Conservation (phyloP, 2,329 filamentous ascomycete species). For the Microcyclospora pomicola region DNA sequence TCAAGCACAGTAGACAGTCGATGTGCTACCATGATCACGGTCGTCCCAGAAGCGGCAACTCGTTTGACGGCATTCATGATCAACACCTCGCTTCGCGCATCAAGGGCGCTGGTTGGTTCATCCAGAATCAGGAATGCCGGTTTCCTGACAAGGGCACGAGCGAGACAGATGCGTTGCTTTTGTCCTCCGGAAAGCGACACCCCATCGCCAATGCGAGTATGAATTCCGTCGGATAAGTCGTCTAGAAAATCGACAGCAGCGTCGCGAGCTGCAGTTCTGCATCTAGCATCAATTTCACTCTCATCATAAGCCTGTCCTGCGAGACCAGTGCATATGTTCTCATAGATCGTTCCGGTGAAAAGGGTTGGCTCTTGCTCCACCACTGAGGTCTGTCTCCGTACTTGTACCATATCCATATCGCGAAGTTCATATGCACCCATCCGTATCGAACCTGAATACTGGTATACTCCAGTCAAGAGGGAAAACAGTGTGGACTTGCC, state of each 20-base stretch:
- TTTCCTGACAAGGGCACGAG: slow-evolving; percentile 31
- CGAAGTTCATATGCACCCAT: slow-evolving; percentile 29
- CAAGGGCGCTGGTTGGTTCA: slow-evolving; percentile 33
- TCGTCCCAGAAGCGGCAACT: slow-evolving; percentile 37
- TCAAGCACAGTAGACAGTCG: slow-evolving; percentile 64
- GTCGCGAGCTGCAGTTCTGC: slow-evolving; percentile 23
- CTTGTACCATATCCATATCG: slow-evolving; percentile 20
- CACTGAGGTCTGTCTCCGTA: slow-evolving; percentile 30
- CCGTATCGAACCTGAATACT: slow-evolving; percentile 26
- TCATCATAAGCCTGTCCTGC: slow-evolving; percentile 10
- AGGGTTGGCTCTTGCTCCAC: slow-evolving; percentile 34
- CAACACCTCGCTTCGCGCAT: slow-evolving; percentile 29
- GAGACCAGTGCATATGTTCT: slow-evolving; percentile 31
- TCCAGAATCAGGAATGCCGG: slow-evolving; percentile 34
- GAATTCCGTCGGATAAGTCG: slow-evolving; percentile 30
- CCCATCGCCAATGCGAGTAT: slow-evolving; percentile 31
- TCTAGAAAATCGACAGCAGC: slow-evolving; percentile 32
- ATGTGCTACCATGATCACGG: slow-evolving; percentile 60
- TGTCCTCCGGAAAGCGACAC: slow-evolving; percentile 34
- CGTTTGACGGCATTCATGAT: slow-evolving; percentile 31
- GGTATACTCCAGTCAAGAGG: slow-evolving; percentile 30
- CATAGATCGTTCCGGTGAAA: slow-evolving; percentile 31
- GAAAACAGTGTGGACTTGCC: slow-evolving; percentile 33
- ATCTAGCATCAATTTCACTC: slow-evolving; percentile 13
- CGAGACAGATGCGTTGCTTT: slow-evolving; percentile 33